phyloP scores from a whole-genome alignment of 768 basidiomycete genomes.

The Boletus pseudo-olivaceus region DNA sequence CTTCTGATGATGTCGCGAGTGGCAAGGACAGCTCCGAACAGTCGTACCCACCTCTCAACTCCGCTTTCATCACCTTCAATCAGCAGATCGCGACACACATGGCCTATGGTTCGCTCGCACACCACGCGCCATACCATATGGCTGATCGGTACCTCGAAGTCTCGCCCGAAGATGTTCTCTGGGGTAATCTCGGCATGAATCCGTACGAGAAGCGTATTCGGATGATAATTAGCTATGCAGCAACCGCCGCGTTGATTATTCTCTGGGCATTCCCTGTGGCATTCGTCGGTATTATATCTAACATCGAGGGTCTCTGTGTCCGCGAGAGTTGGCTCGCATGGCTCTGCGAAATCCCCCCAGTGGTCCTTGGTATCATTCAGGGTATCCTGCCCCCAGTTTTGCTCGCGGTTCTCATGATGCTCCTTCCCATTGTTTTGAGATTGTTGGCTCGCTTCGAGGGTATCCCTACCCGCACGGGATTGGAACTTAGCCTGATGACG shows the following conservation, averaged over 20 bases:
- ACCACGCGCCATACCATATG: conserved; percentile 86
- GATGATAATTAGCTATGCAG: conserved; percentile 61
- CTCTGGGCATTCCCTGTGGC: conserved; percentile 87
- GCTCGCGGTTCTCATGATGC: conserved; percentile 87
- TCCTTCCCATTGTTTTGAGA: conserved; percentile 81
- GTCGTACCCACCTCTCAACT: conserved; percentile 58
- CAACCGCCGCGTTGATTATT: conserved; percentile 77
- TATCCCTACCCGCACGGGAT: conserved; percentile 74
- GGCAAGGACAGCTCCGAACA: conserved; percentile 15
- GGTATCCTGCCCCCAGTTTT: conserved; percentile 87
- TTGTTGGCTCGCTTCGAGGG: conserved; percentile 84
- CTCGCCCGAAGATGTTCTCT: conserved; percentile 85
- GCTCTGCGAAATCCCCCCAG: conserved; percentile 67
- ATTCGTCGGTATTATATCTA: conserved; percentile 84
- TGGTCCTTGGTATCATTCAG: conserved; percentile 77
- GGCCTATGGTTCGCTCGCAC: conserved; percentile 68
- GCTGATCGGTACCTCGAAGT: conserved; percentile 73
- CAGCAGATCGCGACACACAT: conserved; percentile 91
- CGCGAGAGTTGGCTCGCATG: conserved; percentile 73
- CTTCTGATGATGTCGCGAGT: conserved; percentile 23
- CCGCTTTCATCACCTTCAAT: conserved; percentile 89
- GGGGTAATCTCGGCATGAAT: conserved; percentile 86
- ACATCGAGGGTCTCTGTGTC: conserved; percentile 65
- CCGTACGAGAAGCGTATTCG: conserved; percentile 82
- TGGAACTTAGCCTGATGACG: conserved; percentile 91